Base-by-base conservation (phyloP, 805 yeast genomes). In the Ascoidea asiatica region DNA sequence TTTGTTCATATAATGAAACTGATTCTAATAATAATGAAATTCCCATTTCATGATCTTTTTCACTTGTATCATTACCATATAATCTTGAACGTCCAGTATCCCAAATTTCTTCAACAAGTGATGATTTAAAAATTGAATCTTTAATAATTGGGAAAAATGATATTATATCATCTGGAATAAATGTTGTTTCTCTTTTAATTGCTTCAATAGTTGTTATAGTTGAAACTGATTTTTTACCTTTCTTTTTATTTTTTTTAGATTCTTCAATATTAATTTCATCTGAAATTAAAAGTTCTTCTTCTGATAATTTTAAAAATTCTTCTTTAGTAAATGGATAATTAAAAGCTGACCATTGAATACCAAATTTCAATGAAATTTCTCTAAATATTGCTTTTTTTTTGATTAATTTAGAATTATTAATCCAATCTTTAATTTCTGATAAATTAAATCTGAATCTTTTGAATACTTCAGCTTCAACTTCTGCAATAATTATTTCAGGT, bases 261-360 rank as follows among this genome's bases (percentile, higher is more conserved):
- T 56, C 39, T 39, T 53, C 53, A 37, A 57, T 50, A 43, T 57
- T 60, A 4, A 48, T 45, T 40, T 61, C 70, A 42, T 55, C 54
- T 18, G 57, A 54, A 29, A 29, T 29, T 29, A 29, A 11, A 8
- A 29, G 15, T 8, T 19, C 19, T 36, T 23, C 18, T 39, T 21
- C 20, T 20, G 18, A 8, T 39, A 20, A 21, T 2, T 39, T 39
- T 39, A 13, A 11, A n/a, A 37, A n/a, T 19, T 17, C 3, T 17
- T 37, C 63, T 62, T 50, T 63, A 36, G 45, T 48, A 58, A 76
- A 75, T 11, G 59, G 63, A 56, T 75, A 79, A 8, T 63, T 56
- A 49, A 63, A 70, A 8, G 73, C 67, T 48, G 67, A 63, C 84
- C 95, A 81, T 66, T 92, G 98, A 44, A 90, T 75, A 63, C 97